Base-by-base conservation (phyloP, 192 early-diverging fungal genomes). In the Gamsiella multidivaricata region DNA sequence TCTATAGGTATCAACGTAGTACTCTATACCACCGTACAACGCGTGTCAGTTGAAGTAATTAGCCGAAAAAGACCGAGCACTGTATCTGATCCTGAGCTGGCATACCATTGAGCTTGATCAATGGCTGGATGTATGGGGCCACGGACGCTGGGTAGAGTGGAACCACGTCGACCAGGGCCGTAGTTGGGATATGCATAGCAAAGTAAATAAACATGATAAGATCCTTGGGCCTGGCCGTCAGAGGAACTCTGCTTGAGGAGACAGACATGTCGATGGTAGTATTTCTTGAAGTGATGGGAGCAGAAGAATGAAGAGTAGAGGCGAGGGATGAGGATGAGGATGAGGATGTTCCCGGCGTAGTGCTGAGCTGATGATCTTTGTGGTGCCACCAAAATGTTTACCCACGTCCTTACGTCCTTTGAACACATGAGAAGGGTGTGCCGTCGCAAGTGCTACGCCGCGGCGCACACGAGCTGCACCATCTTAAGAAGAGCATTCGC, bases 121-220 rank as follows among this genome's bases (percentile, higher is more conserved):
- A 36, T 11, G 74, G 74, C 45, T 78, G 73, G 57, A 45, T 66
- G 26, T 31, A 84, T 82, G 42, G 83, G 57, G 26, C 28, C 34
- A 50, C 50, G 41, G 79, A 78, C n/a, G 66, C 18, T 15, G 86
- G 84, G 36, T 90, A 81, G 50, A 92, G 59, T 3, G 84, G 82
- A 42, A 87, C 75, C 20, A 80, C 26, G 63, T 94, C 92, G 54
- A 91, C 69, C 31, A 85, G 46, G 0, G 91, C 33, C 6, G 92
- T 89, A 17, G 87, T 83, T 4, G 90, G 91, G 79, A 94, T 94
- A 57, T 94, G 93, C 17, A 85, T 79, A 2, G 65, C 72, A 84
- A 93, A 92, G 82, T 90, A 94, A 3, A 79, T 58, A 29, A 92
- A 80, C 73, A 83, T 92, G 41, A 89, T 60, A 15, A 85, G 49